Percentiles rank a stretch among this genome's conserved stretches.
Evolutionary conservation across 2,329 filamentous ascomycete genomes (phyloP).

Genomic region (Venturia asperata): DNA sequence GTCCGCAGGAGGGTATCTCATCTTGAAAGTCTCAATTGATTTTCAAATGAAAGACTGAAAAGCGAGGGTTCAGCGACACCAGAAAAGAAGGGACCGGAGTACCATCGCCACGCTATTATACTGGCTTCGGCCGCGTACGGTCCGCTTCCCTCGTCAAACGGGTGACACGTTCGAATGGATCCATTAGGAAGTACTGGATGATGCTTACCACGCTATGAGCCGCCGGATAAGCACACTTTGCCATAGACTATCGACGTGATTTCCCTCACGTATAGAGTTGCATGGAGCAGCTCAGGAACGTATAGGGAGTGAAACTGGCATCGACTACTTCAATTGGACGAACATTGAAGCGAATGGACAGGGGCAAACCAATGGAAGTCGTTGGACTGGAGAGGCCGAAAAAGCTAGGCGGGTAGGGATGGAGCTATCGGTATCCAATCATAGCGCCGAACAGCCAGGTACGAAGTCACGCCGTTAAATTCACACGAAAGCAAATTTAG

Average conservation of each 20-base stretch:
- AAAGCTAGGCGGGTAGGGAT: background rate
- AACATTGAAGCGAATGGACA: background rate
- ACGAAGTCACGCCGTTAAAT: background rate
- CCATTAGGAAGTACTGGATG: background rate
- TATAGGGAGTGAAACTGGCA: background rate
- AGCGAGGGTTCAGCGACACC: constrained; percentile 6
- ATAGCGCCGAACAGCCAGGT: background rate
- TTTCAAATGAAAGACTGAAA: constrained; percentile 11
- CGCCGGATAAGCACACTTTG: constrained; percentile 7
- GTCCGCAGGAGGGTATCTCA: constrained; percentile 15
- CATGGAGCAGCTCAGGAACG: constrained; percentile 9
- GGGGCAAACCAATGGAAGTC: constrained; percentile 5
- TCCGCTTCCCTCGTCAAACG: background rate
- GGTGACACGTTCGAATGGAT: background rate
- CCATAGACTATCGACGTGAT: constrained; percentile 9
- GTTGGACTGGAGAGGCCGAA: background rate
- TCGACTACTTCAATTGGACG: background rate
- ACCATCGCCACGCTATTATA: constrained; percentile 6
- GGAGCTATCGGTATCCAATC: background rate
- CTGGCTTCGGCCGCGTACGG: constrained; percentile 3
- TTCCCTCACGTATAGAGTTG: background rate
- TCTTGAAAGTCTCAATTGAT: constrained; percentile 3
- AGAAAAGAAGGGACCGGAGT: constrained; percentile 6
- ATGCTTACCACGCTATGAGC: constrained; percentile 5
- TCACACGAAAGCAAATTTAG: background rate